Base-by-base conservation (phyloP, 139 green algal genomes). In the Chlorella sp. region DNA sequence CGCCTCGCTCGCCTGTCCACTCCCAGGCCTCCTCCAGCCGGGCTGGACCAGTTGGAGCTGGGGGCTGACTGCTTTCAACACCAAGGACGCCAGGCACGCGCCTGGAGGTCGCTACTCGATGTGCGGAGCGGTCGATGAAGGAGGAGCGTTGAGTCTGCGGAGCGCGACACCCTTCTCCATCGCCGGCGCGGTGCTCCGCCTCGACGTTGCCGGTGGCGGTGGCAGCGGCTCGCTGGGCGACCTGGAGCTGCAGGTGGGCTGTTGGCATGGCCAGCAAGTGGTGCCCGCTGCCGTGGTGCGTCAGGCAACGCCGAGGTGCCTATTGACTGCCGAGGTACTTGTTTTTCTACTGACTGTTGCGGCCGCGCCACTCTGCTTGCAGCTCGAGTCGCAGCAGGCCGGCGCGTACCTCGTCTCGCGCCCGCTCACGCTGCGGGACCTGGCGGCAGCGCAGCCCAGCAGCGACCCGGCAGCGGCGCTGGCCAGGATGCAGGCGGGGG, bases 171-270 rank as follows among this genome's bases (percentile, higher is more conserved):
- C 69, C 15, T 75, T 75, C n/a, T 17, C 25, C 38, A 38, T 75
- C 12, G 69, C 53, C 3, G 40, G 48, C 14, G 56, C 51, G 29
- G 67, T 48, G 31, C 38, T 75, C n/a, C 53, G 69, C 40, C 55
- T 75, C 15, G 65, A 75, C 51, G 40, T 75, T 4, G 36, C 53
- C 1, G 53, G 35, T n/a, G 8, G 29, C 33, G 46, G n/a, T 8
- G 21, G 29, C 46, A 33, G 21, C 5, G 31, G 31, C 4, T n/a
- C n/a, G 45, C 69, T 67, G 36, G 68, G 51, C 25, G 35, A 9
- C 5, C 69, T 67, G 38, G 51, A 65, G 51, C 41, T 75, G 25
- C 69, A 75, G 69, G n/a, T n/a, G n/a, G n/a, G n/a, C n/a, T n/a
- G n/a, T n/a, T n/a, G n/a, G n/a, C n/a, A n/a, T n/a, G n/a, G n/a